Base-by-base conservation (phyloP, 805 yeast genomes). In the Candida ovalis region DNA sequence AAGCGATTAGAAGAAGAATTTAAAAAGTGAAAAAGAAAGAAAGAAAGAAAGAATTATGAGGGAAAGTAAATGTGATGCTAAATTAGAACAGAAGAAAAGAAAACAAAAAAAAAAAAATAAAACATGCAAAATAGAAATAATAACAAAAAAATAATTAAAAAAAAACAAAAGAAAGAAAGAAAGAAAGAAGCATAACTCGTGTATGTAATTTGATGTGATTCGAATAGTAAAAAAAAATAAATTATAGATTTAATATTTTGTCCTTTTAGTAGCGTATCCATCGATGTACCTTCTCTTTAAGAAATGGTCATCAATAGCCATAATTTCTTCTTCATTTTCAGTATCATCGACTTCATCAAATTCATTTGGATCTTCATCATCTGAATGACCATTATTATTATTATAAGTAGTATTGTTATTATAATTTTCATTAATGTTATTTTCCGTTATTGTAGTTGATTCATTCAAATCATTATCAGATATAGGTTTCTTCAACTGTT, bases 1-100 rank as follows among this genome's bases (percentile, higher is more conserved):
- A 52, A 50, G 40, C 52, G 48, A 42, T 37, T 61, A 28, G 57
- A 53, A 19, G 23, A 42, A 7, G 55, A 54, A 33, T 54, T 48
- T 21, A 40, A 43, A 25, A 42, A 37, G 10, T 45, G 17, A 18
- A 18, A 28, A 9, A 6, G 15, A 23, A 12, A 13, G 17, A 17
- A 17, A n/a, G 6, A 4, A 17, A 18, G 17, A 18, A 17, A 18
- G 21, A 5, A 33, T 33, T 10, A 10, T 33, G 5, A n/a, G 15
- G 36, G 8, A 33, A 12, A 3, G 17, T 17, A n/a, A 7, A 37
- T 15, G 13, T 13, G 18, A 21, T 37, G 19, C 15, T 37, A 21
- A 37, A 19, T 21, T 10, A 37, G 12, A 8, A 27, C 8, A 27
- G 12, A 27, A 27, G 12, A 27, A 27, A 27, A 12, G 30, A 12